Evolutionary conservation across 352 stramenopile species (phyloP).

Genomic region (Globisporangium irregulare): DNA sequence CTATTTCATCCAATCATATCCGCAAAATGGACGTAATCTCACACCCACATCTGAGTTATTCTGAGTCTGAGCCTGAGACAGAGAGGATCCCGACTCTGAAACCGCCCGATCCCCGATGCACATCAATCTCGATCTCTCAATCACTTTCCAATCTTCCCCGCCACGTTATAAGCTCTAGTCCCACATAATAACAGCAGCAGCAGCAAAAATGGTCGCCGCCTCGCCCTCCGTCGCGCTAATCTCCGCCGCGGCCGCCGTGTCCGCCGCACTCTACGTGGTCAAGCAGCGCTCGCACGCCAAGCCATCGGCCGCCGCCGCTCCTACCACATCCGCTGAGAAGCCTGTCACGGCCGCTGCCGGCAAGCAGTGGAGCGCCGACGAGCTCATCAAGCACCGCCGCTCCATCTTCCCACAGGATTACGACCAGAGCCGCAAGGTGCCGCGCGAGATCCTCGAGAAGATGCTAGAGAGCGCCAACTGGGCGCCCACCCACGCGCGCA

Average conservation of each 20-base stretch:
- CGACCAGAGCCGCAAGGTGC: slow-evolving; percentile 46
- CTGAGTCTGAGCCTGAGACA: slow-evolving; percentile 8
- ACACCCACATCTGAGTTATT: slow-evolving; percentile 6
- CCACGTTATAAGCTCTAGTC: not conserved
- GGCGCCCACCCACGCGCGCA: slow-evolving; percentile 73
- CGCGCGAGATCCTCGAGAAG: slow-evolving; percentile 58
- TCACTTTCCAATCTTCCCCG: slow-evolving; percentile 6
- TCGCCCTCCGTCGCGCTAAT: slow-evolving; percentile 25
- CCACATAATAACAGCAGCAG: not conserved
- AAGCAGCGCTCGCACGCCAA: slow-evolving; percentile 28
- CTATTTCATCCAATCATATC: not conserved
- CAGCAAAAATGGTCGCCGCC: slow-evolving; percentile 16
- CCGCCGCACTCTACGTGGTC: slow-evolving; percentile 34
- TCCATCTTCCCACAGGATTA: slow-evolving; percentile 75
- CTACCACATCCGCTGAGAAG: not conserved
- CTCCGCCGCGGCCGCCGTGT: slow-evolving; percentile 31
- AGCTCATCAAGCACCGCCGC: slow-evolving; percentile 72
- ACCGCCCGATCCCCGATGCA: not conserved
- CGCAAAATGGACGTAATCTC: not conserved
- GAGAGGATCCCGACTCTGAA: not conserved
- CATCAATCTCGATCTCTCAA: not conserved
- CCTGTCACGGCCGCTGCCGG: slow-evolving; percentile 22
- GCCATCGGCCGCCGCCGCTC: slow-evolving; percentile 13
- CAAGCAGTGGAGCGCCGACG: slow-evolving; percentile 62
- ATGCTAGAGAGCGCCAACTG: slow-evolving; percentile 80